These are phyloP conservation scores for Tetrapisispora nanseiensis DNA, from an alignment of 805 yeast genomes.

Conservation along the genomic window DNA sequence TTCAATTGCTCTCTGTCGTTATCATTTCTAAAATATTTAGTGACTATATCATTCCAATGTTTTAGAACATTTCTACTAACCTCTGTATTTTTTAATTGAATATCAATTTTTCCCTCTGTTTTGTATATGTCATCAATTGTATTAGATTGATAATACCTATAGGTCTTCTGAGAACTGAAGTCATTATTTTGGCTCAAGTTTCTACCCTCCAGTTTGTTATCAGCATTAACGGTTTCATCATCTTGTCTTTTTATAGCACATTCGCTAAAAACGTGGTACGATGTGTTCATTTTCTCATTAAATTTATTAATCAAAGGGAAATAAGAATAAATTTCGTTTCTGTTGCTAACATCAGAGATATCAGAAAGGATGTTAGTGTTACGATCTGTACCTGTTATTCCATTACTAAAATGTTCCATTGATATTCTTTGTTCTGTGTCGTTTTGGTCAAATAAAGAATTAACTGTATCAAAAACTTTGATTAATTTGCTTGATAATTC, in stretches of 20 bases:
- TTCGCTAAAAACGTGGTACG: conserved; percentile 14
- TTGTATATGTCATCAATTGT: conserved; percentile 18
- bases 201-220: background rate
- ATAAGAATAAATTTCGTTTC: conserved; percentile 14
- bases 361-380: conserved; percentile 18
- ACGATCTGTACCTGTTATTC: conserved; percentile 15
- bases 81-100: conserved; percentile 19
- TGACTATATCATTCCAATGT: conserved; percentile 26
- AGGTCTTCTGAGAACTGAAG: conserved; percentile 10
- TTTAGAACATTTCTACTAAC: conserved; percentile 22
- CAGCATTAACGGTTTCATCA: background rate
- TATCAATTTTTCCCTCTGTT: conserved; percentile 8
- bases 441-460: conserved; percentile 14
- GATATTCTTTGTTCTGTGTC: conserved; percentile 9
- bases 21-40: conserved; percentile 31
- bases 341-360: conserved; percentile 7
- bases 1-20: conserved; percentile 43
- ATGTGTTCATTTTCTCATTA: conserved; percentile 3
- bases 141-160: conserved; percentile 20
- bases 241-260: conserved; percentile 14
- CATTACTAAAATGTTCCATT: conserved; percentile 16
- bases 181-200: background rate
- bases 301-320: conserved; percentile 10
- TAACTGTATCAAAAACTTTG: conserved; percentile 19
- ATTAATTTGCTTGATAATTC: conserved; percentile 19